Base-by-base conservation (phyloP, 352 stramenopile species). In the Pythium dissotocum region DNA sequence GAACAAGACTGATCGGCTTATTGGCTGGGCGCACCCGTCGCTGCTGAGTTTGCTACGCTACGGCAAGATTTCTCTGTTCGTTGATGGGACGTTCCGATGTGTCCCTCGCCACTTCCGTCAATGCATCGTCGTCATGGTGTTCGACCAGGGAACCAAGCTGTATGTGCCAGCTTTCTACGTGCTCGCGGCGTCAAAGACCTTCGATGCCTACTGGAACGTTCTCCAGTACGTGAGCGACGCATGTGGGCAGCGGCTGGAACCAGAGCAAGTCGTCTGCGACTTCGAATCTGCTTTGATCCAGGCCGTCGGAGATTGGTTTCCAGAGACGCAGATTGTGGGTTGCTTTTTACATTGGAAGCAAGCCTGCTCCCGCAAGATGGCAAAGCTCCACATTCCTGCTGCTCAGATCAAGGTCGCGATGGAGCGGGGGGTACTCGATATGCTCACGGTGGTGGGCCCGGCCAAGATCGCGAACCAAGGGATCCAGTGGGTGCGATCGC, bases 331-430 rank as follows among this genome's bases (percentile, higher is more conserved):
- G 2, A 30, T 72, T 4, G 32, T 64, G 14, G 66, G 61, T 16
- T 72, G 59, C 53, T 26, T 72, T 16, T 72, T 72, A 61, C 60
- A 69, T 24, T 68, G 63, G 42, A 69, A 72, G 35, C 59, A 72
- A 51, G 66, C 66, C 10, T 21, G 49, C 21, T 2, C 58, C 3
- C 42, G 30, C 2, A 40, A 55, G 16, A 52, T 51, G 18, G 33
- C 28, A 14, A n/a, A 55, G 2, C 38, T 63, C 2, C 57, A 36
- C 3, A 63, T 63, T n/a, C n/a, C n/a, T n/a, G n/a, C n/a, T n/a
- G n/a, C n/a, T n/a, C n/a, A n/a, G n/a, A n/a, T n/a, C n/a, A n/a
- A n/a, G n/a, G n/a, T n/a, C n/a, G n/a, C n/a, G n/a, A n/a, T n/a
- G n/a, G n/a, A n/a, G n/a, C n/a, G n/a, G n/a, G n/a, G n/a, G n/a